phyloP scores from a whole-genome alignment of 352 stramenopile genomes.

The Globisporangium nagaii region DNA sequence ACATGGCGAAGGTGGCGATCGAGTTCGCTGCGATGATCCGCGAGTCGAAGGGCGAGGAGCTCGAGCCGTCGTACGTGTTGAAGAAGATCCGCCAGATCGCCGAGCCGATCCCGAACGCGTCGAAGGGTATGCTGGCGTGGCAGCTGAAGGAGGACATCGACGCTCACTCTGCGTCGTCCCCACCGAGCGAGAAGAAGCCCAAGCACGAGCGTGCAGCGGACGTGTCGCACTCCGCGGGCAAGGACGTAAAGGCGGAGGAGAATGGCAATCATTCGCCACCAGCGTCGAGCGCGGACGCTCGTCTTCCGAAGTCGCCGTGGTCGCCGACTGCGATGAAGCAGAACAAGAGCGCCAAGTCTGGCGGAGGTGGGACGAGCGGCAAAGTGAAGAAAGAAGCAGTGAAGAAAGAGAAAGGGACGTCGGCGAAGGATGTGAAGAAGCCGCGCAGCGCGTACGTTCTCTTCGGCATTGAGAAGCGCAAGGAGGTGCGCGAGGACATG shows the following conservation, averaged over 20 bases:
- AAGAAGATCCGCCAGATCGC: slow-evolving; percentile 68
- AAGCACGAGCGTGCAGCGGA: slow-evolving; percentile 41
- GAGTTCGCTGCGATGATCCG: slow-evolving; percentile 60
- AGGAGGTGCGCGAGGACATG: slow-evolving; percentile 45
- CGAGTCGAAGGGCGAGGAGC: slow-evolving; percentile 26
- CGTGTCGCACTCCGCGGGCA: slow-evolving; percentile 12
- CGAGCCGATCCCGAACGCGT: slow-evolving; percentile 37
- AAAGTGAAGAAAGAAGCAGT: slow-evolving; percentile 37
- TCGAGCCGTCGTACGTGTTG: slow-evolving; percentile 63
- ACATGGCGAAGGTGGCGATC: slow-evolving; percentile 61
- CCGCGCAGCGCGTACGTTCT: slow-evolving; percentile 65
- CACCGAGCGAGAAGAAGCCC: slow-evolving; percentile 29
- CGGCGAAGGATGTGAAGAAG: slow-evolving; percentile 25
- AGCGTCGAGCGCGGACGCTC: slow-evolving; percentile 9
- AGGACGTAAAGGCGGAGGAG: slow-evolving; percentile 21
- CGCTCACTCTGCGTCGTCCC: not conserved
- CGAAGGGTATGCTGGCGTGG: slow-evolving; percentile 45
- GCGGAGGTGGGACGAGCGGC: slow-evolving; percentile 12
- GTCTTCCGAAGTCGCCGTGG: slow-evolving; percentile 56
- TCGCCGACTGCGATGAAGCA: slow-evolving; percentile 71
- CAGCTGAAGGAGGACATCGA: slow-evolving; percentile 45
- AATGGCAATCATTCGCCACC: not conserved
- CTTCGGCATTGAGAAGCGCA: slow-evolving; percentile 55
- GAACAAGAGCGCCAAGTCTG: slow-evolving; percentile 4
- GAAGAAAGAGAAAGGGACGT: slow-evolving; percentile 8